Base-by-base conservation (phyloP, 441 rosid genomes). In the Populus hybrid region DNA sequence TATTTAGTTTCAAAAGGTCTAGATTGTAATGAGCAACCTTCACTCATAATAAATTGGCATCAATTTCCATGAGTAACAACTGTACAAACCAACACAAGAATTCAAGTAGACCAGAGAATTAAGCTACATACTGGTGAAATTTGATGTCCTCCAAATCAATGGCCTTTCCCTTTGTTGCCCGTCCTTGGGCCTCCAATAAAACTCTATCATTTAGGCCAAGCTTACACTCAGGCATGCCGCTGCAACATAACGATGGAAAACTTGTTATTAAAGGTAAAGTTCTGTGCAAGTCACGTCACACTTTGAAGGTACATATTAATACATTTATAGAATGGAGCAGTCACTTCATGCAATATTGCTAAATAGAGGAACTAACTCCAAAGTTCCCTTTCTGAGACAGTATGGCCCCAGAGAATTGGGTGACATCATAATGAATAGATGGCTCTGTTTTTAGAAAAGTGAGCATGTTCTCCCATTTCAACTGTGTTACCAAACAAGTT, bases 141-240 rank as follows among this genome's bases (percentile, higher is more conserved):
- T 95, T 96, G 77, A 93, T 94, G 77, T 96, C 99, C 77, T 96
- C 99, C 86, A 96, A 86, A 82, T 96, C 99, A 73, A 96, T 94
- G 64, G 98, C 94, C 87, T 96, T 96, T 72, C 99, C 99, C 85
- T 94, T 96, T 67, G 98, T 94, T 71, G 98, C 82, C 53, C 96
- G 90, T 72, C 98, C 98, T 83, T 96, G 98, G 69, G 98, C 99
- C 86, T 96, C 99, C 89, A 96, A 81, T 77, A 96, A 81, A 77
- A 96, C 89, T 89, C 98, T 91, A 84, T 95, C 99, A 84, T 95
- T 95, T 68, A 95, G 85, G 75, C 98, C 98, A 84, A 96, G 88
- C 85, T 96, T 96, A 83, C 99, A 94, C 89, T 97, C 99, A 20
- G 98, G 99, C 99, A 97, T 94, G 77, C 99, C 99, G 85, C 98